Base-by-base conservation (phyloP, 306 rosid species). In the Ochetophila trinervis region DNA sequence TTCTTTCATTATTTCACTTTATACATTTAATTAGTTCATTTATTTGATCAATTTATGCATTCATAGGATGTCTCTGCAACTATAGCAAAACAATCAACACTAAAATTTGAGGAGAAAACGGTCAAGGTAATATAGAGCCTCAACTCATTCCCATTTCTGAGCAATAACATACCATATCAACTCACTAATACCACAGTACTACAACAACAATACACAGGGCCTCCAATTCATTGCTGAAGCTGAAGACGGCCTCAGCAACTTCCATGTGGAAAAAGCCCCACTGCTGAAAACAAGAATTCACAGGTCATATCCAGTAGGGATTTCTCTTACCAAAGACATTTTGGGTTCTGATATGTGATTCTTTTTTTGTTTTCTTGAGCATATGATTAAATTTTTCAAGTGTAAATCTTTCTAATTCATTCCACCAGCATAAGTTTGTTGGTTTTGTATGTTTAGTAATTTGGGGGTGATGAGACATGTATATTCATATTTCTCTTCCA, bases 141-240 rank as follows among this genome's bases (percentile, higher is more conserved):
- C 11, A n/a, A 0, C 49, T 56, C 21, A 24, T 55, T 60, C 34
- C 34, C 24, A 35, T 11, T 37, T 4, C 34, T 10, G 0, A 18
- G 24, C 51, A 6, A 13, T 48, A 8, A 8, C 6, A 34, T 24
- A 19, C 14, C 48, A 13, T 24, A 61, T 44, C 21, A 10, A 30
- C 30, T 56, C 35, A 11, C 42, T n/a, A 13, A 48, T 66, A 60
- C 62, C 57, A 14, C 49, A 27, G 10, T 19, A 6, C 12, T 1
- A 62, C 32, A 6, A 55, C 44, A 37, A 24, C 15, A 10, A 30
- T 53, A 21, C 79, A 84, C 83, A 84, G 88, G 88, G 88, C 34
- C 85, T 84, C 19, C 83, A 74, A 58, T 84, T 80, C 74, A 27
- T 84, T 36, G 67, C 85, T 7, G 83, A 84, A 58, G 57, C 66